Evolutionary conservation across 225 moss, liverwort and hornwort genomes (phyloP), one percentile per base, ranked within the genome.

Genomic region (Pleurozium schreberi): DNA sequence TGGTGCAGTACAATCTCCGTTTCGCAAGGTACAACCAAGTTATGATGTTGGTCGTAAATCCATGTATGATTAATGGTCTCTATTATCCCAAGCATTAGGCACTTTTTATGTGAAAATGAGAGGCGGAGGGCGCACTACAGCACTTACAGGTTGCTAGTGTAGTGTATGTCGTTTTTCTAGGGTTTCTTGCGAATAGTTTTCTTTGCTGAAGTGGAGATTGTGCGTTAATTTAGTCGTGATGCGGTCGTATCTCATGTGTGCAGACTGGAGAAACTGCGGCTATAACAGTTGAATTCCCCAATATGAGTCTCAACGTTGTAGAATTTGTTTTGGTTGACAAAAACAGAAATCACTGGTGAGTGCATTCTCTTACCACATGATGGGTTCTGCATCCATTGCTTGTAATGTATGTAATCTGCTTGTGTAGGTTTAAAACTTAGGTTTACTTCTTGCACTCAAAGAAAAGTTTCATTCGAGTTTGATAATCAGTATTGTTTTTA

Each of bases 261-360:
- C 93, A 98, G 96, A 90, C 88, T 69, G 96, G 96, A 53, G 92
- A 95, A 75, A 91, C 91, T 80, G 95, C 95, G 27, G 84, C 90
- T 66, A 43, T 97, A 20, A 93, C 88, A 77, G 78, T 98, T 81
- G 94, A 94, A 38, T 80, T 96, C 60, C 81, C 90, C 81, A 95
- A 96, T 85, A 69, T 86, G 31, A 93, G 87, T 42, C 88, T 96
- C 60, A 89, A 93, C 73, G 94, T 90, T 60, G 90, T 98, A 69
- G 98, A 98, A 88, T 98, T 98, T 87, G 92, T 98, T 65, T 66
- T 98, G 85, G 94, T 95, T 81, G 97, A 97, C 86, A 93, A 91
- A 86, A 90, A 93, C 73, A 94, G 91, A 89, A 95, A 95, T 84
- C 82, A 93, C 85, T 98, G 98, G 97, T 98, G 76, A 89, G 91